These are phyloP conservation scores for Alternaria infectoria DNA, from an alignment of 2,329 filamentous ascomycete species.

Conservation along the genomic window DNA sequence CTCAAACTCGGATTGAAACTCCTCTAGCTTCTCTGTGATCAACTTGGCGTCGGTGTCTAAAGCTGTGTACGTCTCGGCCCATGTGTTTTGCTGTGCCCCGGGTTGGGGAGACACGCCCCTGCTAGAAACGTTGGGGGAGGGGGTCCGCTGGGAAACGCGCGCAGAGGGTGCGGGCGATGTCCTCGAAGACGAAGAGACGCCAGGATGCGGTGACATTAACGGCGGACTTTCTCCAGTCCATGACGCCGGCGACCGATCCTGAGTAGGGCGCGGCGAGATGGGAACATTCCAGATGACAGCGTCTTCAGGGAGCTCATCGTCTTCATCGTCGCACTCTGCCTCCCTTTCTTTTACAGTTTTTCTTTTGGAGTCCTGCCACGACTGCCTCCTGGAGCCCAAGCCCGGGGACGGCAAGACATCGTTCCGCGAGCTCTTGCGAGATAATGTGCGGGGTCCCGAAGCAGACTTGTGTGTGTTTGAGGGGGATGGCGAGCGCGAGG, in stretches of 20 bases:
- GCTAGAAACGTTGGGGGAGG: constrained; percentile 25
- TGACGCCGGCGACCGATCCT: constrained; percentile 48
- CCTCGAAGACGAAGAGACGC: constrained; percentile 27
- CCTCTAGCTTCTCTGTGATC: constrained; percentile 80
- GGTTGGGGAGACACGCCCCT: constrained; percentile 33
- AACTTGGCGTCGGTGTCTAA: constrained; percentile 75
- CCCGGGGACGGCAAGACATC: constrained; percentile 39
- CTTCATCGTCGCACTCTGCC: constrained; percentile 76
- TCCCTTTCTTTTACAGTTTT: constrained; percentile 76
- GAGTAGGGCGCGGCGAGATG: constrained; percentile 66
- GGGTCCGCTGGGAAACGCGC: constrained; percentile 22
- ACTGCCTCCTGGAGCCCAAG: constrained; percentile 51
- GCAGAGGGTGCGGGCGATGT: constrained; percentile 33
- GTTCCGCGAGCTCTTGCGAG: constrained; percentile 41
- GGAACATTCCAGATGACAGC: constrained; percentile 82
- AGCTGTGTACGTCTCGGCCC: constrained; percentile 72
- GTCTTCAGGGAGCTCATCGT: constrained; percentile 75
- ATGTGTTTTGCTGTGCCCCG: constrained; percentile 69
- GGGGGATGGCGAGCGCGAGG: constrained; percentile 47
- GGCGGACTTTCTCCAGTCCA: constrained; percentile 40
- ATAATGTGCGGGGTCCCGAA: constrained; percentile 39
- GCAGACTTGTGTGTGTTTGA: constrained; percentile 34
- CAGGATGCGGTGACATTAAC: constrained; percentile 30
- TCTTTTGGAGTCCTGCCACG: constrained; percentile 70
- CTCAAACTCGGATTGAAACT: constrained; percentile 70